Evolutionary conservation across 306 rosid species (phyloP), one percentile per base, ranked within the genome.

Genomic region (Notholithocarpus densiflorus): DNA sequence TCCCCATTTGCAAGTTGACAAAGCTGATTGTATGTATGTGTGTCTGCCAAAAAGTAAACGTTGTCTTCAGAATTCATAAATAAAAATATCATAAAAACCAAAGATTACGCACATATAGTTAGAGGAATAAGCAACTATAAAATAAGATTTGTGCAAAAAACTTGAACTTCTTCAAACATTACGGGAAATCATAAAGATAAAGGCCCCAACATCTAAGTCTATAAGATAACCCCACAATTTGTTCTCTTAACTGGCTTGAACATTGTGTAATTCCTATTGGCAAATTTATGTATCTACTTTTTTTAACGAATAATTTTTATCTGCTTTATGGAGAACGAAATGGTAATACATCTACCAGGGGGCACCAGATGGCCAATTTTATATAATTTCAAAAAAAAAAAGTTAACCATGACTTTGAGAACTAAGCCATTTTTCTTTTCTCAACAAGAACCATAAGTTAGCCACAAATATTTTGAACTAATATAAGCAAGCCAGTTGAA

Each of bases 1-100:
- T 93, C 98, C 65, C 96, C 98, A 84, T 89, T 90, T 73, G 98
- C 97, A 52, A 92, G 93, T 86, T 78, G 91, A 81, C 97, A 91
- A 31, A 95, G 93, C 87, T 90, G 92, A 82, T 93, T 86, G 93
- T 90, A 95, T 75, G 81, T 76, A 72, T 83, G 45, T 15, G 81
- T 77, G 79, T 95, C 98, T 95, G 98, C 77, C 80, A 76, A 75
- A 57, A 72, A 31, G 60, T 9, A 12, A 1, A 34, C 7, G 6
- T 19, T 10, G 6, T 31, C 52, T 68, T 68, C 15, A 68, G 72
- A 66, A 6, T 7, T n/a, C 52, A 34, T 32, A 69, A 72, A 65
- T n/a, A 61, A 40, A 55, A 32, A 1, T 1, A 40, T 11, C 19
- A 65, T 82, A 65, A 69, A 75, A 84, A 68, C 20, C 19, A 77